Percentiles rank a stretch among this genome's conserved stretches.
These are phyloP conservation scores for Pyricularia grisea DNA, from an alignment of 2,329 filamentous ascomycete genomes.

Conservation along the genomic window DNA sequence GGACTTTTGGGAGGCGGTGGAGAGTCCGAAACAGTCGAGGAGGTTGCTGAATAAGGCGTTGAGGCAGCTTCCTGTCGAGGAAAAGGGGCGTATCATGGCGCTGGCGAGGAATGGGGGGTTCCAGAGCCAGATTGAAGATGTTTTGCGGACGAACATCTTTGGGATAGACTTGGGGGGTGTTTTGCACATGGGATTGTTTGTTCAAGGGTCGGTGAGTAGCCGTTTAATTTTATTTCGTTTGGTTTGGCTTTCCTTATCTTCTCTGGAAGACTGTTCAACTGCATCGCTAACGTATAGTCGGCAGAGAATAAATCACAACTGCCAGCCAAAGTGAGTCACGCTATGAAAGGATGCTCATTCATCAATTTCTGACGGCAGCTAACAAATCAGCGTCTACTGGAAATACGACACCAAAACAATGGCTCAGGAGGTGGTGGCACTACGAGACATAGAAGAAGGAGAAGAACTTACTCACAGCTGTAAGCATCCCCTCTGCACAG, in stretches of 20 bases:
- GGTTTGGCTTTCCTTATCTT: neutral
- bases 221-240: no score
- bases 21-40: constrained; percentile 7
- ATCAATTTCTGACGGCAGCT: neutral
- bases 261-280: neutral
- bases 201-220: constrained; percentile 13
- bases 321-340: constrained; percentile 1
- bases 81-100: constrained; percentile 9
- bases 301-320: constrained; percentile 4
- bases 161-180: constrained; percentile 16
- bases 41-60: constrained; percentile 12
- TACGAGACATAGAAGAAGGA: constrained; percentile 14
- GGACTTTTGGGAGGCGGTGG: constrained; percentile 11
- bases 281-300: neutral
- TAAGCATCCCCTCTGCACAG: constrained; percentile 6
- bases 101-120: constrained; percentile 12
- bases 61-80: constrained; percentile 10
- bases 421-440: constrained; percentile 15
- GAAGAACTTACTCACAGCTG: constrained; percentile 17
- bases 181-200: constrained; percentile 14
- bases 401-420: constrained; percentile 12
- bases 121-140: constrained; percentile 12
- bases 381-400: constrained; percentile 13
- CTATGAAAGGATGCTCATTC: no score
- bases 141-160: constrained; percentile 17